Conservation (phyloP, 2,329 filamentous ascomycete genomes). For the Ilyonectria destructans region DNA sequence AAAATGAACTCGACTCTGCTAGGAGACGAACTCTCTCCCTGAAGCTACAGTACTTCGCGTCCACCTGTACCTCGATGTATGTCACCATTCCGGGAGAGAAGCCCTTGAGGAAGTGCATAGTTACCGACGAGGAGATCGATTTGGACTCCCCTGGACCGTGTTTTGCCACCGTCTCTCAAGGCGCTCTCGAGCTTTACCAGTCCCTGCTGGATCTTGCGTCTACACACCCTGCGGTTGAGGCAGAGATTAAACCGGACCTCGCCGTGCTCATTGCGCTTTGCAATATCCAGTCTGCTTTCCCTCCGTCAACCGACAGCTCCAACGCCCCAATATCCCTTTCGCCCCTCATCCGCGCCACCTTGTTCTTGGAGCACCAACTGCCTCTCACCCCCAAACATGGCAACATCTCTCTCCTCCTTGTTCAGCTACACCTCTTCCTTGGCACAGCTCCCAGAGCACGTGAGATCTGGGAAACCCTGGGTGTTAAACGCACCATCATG, state of each 20-base stretch:
- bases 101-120: constrained; percentile 43
- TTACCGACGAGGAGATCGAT: constrained; percentile 44
- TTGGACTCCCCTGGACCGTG: constrained; percentile 41
- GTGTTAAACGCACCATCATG: constrained; percentile 72
- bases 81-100: constrained; percentile 37
- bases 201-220: constrained; percentile 31
- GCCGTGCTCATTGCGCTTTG: constrained; percentile 56
- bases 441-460: constrained; percentile 66
- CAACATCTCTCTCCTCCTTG: constrained; percentile 65
- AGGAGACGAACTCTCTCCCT: constrained; percentile 55
- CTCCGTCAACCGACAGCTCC: constrained; percentile 41
- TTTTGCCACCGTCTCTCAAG: constrained; percentile 44
- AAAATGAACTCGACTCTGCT: constrained; percentile 44
- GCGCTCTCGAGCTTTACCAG: constrained; percentile 42
- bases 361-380: constrained; percentile 67
- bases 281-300: constrained; percentile 52
- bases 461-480: constrained; percentile 66
- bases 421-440: constrained; percentile 67
- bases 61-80: constrained; percentile 56
- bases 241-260: constrained; percentile 53
- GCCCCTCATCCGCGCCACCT: constrained; percentile 64
- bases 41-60: constrained; percentile 63
- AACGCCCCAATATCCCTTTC: constrained; percentile 42
- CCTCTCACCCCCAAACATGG: constrained; percentile 63
- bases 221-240: constrained; percentile 39